Base-by-base conservation (phyloP, 495 filamentous ascomycete species). In the Hypoxylon trugodes region DNA sequence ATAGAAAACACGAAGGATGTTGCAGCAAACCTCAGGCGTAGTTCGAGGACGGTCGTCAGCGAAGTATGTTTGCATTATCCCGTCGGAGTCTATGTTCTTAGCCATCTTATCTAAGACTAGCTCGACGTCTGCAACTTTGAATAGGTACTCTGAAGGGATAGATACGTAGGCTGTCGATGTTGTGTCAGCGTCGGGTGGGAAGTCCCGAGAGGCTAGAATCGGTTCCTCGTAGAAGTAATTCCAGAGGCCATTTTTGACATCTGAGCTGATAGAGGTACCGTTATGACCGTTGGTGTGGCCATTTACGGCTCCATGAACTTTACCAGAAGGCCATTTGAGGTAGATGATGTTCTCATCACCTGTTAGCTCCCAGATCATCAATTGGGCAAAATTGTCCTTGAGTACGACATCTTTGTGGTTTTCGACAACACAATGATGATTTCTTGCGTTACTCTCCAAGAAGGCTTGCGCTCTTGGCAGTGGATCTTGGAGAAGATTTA, bases 151-250 rank as follows among this genome's bases (percentile, higher is more conserved):
- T 19, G 28, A 1, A 1, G 61, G 56, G n/a, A 71, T 7, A 15
- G 60, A 65, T n/a, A 66, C 21, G 35, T 71, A 71, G n/a, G 69
- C 69, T 15, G 47, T 59, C 0, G 60, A 65, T 15, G 69, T 71
- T 6, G 69, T 71, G 21, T 71, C 65, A 10, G 46, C 52, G 33
- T 71, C 61, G 2, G 38, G 32, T 16, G 69, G 65, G 36, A 59
- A 63, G 2, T 59, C 30, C 35, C 38, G 43, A 1, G 65, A 49
- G 21, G 46, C 55, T 1, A 41, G 25, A 9, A 60, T 28, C 4
- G 65, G 65, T 15, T 59, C 24, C 7, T 47, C 51, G 25, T 32
- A 55, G 32, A 68, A 59, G 38, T 59, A 66, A 12, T 63, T 61
- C 62, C 63, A 66, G 2, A 66, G 55, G 2, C 45, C 32, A 36